Conservation (phyloP, 768 basidiomycete genomes). For the Tylopilus rubrobrunneus region DNA sequence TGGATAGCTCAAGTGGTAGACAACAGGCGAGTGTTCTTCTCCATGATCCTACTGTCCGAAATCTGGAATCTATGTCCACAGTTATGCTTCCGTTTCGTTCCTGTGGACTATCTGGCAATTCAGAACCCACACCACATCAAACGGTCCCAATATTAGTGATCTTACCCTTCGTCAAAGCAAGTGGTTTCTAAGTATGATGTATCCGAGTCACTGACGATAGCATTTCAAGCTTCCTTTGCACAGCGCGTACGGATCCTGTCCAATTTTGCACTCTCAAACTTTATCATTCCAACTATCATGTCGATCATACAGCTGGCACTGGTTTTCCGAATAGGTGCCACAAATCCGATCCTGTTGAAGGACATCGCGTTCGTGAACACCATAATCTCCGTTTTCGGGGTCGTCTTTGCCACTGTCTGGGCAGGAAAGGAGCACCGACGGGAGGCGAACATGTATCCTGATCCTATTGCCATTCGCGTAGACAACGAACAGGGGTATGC, state of each 20-base stretch:
- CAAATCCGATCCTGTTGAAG: background rate
- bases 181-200: background rate
- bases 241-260: slow-evolving; percentile 18
- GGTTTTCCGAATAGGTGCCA: slow-evolving; percentile 14
- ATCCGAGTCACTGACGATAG: background rate
- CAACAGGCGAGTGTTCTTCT: slow-evolving; percentile 13
- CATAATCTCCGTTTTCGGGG: slow-evolving; percentile 3
- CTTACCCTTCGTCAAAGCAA: slow-evolving; percentile 1
- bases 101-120: slow-evolving; percentile 15
- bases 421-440: slow-evolving; percentile 13
- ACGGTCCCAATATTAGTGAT: slow-evolving; percentile 1
- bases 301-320: slow-evolving; percentile 24
- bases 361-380: slow-evolving; percentile 3
- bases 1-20: slow-evolving; percentile 28
- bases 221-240: slow-evolving; percentile 7
- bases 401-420: slow-evolving; percentile 13
- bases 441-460: background rate
- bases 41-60: background rate
- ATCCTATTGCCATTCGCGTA: background rate
- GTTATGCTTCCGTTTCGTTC: slow-evolving; percentile 24
- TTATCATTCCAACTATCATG: slow-evolving; percentile 23
- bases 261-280: slow-evolving; percentile 26
- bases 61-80: background rate
- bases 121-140: background rate
- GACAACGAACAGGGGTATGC: background rate